Percentiles rank a stretch among this genome's conserved stretches.
Evolutionary conservation across 805 yeast species (phyloP).

Genomic region (Cyberlindnera nakhonratchasimensis): DNA sequence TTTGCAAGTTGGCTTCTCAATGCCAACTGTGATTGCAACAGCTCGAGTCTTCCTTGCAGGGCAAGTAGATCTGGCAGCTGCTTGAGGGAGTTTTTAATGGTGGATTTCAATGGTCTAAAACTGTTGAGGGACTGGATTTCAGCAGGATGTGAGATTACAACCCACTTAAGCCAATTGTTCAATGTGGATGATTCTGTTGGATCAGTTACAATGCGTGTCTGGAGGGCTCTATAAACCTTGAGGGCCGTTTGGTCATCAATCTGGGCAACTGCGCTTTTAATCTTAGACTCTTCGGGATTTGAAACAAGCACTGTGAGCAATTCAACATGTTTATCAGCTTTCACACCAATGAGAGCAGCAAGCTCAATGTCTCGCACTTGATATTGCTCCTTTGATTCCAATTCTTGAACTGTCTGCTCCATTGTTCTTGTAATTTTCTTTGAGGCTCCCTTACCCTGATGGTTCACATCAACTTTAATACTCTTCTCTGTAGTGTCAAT

Average conservation of each 20-base stretch:
- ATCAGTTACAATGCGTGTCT: slow-evolving; percentile 42
- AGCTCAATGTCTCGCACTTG: slow-evolving; percentile 26
- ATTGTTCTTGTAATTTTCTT: slow-evolving; percentile 13
- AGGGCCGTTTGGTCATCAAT: slow-evolving; percentile 41
- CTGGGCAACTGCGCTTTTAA: slow-evolving; percentile 37
- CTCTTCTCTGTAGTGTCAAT: slow-evolving; percentile 21
- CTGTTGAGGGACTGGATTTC: slow-evolving; percentile 28
- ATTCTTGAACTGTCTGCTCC: slow-evolving; percentile 27
- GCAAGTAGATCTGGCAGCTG: slow-evolving; percentile 67
- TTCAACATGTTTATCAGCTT: slow-evolving; percentile 27
- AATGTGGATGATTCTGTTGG: slow-evolving; percentile 41
- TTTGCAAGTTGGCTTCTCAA: slow-evolving; percentile 53
- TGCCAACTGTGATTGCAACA: slow-evolving; percentile 71
- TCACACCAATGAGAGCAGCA: slow-evolving; percentile 13
- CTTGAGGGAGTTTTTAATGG: slow-evolving; percentile 52
- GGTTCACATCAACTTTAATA: slow-evolving; percentile 28
- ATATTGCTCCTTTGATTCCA: slow-evolving; percentile 26
- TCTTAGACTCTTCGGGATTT: slow-evolving; percentile 35
- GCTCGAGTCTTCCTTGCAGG: slow-evolving; percentile 80
- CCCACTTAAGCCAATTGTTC: slow-evolving; percentile 76
- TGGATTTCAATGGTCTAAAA: slow-evolving; percentile 53
- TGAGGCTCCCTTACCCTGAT: slow-evolving; percentile 2
- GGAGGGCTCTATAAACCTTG: slow-evolving; percentile 43
- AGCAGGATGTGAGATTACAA: slow-evolving; percentile 63
- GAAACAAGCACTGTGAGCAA: slow-evolving; percentile 24